These are phyloP conservation scores for Diplosphaera chodatii DNA, from an alignment of 139 green algal species.

Conservation along the genomic window DNA sequence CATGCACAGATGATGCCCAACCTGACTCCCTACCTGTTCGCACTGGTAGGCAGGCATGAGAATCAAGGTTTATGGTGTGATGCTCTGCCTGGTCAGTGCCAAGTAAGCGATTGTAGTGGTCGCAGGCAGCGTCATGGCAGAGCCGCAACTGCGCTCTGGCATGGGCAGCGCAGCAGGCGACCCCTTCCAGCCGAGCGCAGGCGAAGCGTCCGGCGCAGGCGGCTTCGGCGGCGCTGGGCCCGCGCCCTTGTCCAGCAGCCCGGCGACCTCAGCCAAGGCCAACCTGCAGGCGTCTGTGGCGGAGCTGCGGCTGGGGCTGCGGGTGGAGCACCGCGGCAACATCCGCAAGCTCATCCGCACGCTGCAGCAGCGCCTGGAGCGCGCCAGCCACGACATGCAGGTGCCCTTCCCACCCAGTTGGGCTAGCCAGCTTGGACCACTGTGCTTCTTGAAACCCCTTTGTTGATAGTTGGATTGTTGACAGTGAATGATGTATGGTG, in stretches of 20 bases:
- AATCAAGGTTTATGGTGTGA: too few relatives aligned
- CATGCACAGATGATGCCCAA: too few relatives aligned
- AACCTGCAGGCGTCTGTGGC: not conserved
- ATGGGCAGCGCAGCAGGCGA: not conserved
- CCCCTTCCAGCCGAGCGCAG: not conserved
- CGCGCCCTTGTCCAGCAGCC: not conserved
- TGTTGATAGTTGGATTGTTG: too few relatives aligned
- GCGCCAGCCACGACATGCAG: conserved; percentile 15
- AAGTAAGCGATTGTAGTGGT: too few relatives aligned
- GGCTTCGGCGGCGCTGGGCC: not conserved
- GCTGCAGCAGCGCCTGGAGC: conserved; percentile 20
- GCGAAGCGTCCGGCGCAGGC: not conserved
- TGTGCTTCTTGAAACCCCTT: too few relatives aligned
- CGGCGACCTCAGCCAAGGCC: not conserved
- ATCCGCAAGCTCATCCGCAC: conserved; percentile 25
- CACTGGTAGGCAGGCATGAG: too few relatives aligned
- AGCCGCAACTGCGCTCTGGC: not conserved
- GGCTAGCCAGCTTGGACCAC: too few relatives aligned
- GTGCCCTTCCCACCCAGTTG: too few relatives aligned
- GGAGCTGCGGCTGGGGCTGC: conserved; percentile 42
- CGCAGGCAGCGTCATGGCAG: not conserved
- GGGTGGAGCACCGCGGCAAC: conserved; percentile 41
- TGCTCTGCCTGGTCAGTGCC: too few relatives aligned
- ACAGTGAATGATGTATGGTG: too few relatives aligned
- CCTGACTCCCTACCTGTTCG: too few relatives aligned